Evolutionary conservation across 257 asterid genomes (phyloP).

Genomic region (Przewalskia tangutica): DNA sequence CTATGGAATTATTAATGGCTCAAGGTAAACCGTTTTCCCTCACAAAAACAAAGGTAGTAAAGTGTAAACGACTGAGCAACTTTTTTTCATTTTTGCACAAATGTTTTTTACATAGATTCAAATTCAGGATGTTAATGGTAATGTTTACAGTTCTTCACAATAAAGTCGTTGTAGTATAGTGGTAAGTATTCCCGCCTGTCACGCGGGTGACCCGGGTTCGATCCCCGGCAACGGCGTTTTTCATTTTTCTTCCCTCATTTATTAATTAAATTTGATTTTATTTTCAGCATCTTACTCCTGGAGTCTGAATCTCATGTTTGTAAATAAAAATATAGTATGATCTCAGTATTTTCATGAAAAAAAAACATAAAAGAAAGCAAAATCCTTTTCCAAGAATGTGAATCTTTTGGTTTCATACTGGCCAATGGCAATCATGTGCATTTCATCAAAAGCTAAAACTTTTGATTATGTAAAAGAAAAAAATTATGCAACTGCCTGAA

Average conservation of each 20-base stretch:
- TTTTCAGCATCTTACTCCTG: too few relatives aligned
- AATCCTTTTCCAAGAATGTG: neutral
- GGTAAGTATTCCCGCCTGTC: constrained; percentile 99
- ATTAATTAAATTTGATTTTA: too few relatives aligned
- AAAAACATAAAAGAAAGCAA: neutral
- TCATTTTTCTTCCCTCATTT: neutral
- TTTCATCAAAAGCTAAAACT: neutral
- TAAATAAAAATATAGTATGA: too few relatives aligned
- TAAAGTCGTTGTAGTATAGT: constrained; percentile 81
- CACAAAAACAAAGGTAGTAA: neutral
- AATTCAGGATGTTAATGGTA: neutral
- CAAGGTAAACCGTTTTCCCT: neutral
- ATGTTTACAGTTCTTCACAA: accelerated
- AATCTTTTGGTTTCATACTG: neutral
- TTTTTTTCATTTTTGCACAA: neutral
- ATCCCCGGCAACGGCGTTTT: constrained; percentile 85
- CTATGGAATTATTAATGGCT: neutral
- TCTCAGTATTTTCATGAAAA: neutral
- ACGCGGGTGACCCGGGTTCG: constrained; percentile 99
- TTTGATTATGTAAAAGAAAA: neutral
- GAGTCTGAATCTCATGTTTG: too few relatives aligned
- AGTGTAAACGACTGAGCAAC: neutral
- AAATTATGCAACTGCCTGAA: neutral
- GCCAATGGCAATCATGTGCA: neutral
- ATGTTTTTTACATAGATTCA: neutral